Base-by-base conservation (phyloP, 176 grass and related monocot genomes). In the Eragrostis nindensis region DNA sequence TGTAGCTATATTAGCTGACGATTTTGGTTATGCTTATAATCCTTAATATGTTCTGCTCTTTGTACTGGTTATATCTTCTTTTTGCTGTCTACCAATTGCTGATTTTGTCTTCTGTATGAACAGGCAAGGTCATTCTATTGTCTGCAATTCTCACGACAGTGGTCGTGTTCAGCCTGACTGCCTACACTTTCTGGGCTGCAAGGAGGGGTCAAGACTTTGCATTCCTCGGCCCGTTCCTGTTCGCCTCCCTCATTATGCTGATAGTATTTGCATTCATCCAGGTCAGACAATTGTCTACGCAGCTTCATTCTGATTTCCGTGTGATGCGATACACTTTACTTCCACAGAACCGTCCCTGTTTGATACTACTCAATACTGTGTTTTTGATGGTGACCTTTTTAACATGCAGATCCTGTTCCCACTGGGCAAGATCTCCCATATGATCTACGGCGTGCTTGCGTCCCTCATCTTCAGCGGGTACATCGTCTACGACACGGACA, bases 181-280 rank as follows among this genome's bases (percentile, higher is more conserved):
- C 89, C 5, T 97, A 97, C 82, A 97, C 94, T 59, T 97, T 97
- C 76, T 97, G 94, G 94, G 94, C 89, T 57, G 87, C 83, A 71
- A 90, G 81, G 67, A 91, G 94, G 65, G 94, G 91, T 36, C 83
- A 94, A 72, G 94, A 97, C 83, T 97, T 97, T 79, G 92, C 84
- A 54, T 97, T 97, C 76, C 91, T 97, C 24, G 94, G 94, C 21
- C 94, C 94, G 15, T 94, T 97, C 75, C 94, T 97, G 41, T 97
- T 94, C 12, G 75, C 91, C 73, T 86, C 94, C 45, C 19, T 97
- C 42, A 79, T 97, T 40, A 85, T 94, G 76, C 84, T 97, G 69
- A 65, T 97, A 6, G 91, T 94, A 41, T 97, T 97, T 74, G 77
- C 78, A 41, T n/a, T 97, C 71, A 94, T 97, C 44, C 94, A 97